A percentile compares a stretch with the other conserved stretches of the same genome.
These are phyloP conservation scores for Arthonia radiata DNA, from an alignment of 495 filamentous ascomycete species.

Conservation along the genomic window DNA sequence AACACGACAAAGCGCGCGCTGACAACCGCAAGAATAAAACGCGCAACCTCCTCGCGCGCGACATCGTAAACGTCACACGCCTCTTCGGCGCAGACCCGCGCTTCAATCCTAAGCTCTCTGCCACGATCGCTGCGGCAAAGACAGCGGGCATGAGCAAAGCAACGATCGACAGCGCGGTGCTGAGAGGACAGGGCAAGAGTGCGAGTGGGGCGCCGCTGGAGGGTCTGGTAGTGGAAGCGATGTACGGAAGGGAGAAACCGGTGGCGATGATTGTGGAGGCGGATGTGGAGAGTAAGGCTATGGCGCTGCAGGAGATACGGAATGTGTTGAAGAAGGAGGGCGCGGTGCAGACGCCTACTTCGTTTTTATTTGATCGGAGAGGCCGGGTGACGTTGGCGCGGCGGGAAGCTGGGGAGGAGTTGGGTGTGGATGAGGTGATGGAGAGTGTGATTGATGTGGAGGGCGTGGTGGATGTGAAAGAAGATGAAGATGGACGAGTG, in stretches of 20 bases:
- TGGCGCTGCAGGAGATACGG: slow-evolving; percentile 46
- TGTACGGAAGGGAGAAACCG: slow-evolving; percentile 49
- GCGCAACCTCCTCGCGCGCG: slow-evolving; percentile 20
- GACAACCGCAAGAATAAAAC: slow-evolving; percentile 33
- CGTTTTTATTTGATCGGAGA: slow-evolving; percentile 61
- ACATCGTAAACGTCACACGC: slow-evolving; percentile 21
- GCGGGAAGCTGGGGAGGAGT: slow-evolving; percentile 31
- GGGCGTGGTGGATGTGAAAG: slow-evolving; percentile 60
- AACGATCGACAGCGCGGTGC: slow-evolving; percentile 59
- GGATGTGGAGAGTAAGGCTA: slow-evolving; percentile 55
- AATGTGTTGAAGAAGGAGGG: slow-evolving; percentile 37
- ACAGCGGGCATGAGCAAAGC: slow-evolving; percentile 66
- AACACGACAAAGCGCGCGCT: slow-evolving; percentile 69
- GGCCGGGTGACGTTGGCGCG: slow-evolving; percentile 46
- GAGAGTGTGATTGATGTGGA: slow-evolving; percentile 67
- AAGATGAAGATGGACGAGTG: slow-evolving; percentile 42
- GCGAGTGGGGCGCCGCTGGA: slow-evolving; percentile 48
- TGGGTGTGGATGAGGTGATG: slow-evolving; percentile 47
- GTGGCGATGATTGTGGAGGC: slow-evolving; percentile 64
- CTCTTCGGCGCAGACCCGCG: slow-evolving; percentile 43
- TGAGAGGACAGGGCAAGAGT: slow-evolving; percentile 64
- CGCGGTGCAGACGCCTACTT: slow-evolving; percentile 44
- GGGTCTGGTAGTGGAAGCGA: slow-evolving; percentile 51
- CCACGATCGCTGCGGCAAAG: slow-evolving; percentile 54
- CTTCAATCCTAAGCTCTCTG: slow-evolving; percentile 47